Percentiles rank a stretch among this genome's conserved stretches.
Conservation (phyloP, 139 green algal genomes). For the Coelastrella sp. region DNA sequence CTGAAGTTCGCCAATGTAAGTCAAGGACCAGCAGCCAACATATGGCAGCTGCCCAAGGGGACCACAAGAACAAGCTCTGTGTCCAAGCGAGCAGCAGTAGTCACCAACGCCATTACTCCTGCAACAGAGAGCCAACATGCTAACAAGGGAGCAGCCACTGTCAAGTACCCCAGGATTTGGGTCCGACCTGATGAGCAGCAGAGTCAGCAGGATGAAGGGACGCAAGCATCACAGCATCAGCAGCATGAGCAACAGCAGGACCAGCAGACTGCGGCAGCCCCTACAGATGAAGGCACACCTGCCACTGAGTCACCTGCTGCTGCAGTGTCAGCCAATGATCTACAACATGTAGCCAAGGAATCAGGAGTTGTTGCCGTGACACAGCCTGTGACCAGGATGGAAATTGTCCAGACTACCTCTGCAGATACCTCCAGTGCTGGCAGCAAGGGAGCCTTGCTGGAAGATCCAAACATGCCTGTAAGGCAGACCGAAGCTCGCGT, state of each 20-base stretch:
- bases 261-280: background rate
- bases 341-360: no score
- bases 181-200: slow-evolving; percentile 2
- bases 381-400: no score
- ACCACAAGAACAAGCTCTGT: no score
- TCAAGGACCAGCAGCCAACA: background rate
- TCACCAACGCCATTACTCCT: background rate
- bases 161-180: slow-evolving; percentile 18
- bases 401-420: no score
- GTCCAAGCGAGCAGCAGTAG: background rate
- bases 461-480: no score
- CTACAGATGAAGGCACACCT: background rate
- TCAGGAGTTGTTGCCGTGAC: no score
- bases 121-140: background rate
- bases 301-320: background rate
- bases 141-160: background rate
- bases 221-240: background rate
- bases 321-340: no score
- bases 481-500: background rate
- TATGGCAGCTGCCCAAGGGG: background rate
- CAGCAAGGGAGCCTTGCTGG: no score
- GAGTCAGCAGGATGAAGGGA: background rate
- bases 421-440: no score
- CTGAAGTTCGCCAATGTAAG: slow-evolving; percentile 1
- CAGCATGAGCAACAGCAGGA: background rate